Base-by-base conservation (phyloP, 2,329 filamentous ascomycete genomes). In the Fusarium decemcellulare region DNA sequence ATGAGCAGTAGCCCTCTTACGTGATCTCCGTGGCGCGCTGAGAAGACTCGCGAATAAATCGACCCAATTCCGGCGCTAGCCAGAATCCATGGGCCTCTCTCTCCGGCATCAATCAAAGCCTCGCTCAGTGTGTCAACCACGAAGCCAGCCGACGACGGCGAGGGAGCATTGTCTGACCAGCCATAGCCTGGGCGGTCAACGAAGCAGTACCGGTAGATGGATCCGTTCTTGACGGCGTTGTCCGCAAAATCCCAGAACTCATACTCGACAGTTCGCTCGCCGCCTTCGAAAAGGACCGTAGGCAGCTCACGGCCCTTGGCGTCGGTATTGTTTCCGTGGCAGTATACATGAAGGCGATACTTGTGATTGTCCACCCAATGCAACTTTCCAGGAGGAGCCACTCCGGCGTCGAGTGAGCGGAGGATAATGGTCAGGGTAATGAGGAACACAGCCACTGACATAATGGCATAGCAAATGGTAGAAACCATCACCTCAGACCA, bases 61-160 rank as follows among this genome's bases (percentile, higher is more conserved):
- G 92, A 93, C 12, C 95, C 96, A 56, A 97, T 88, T 30, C 95
- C 95, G 5, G 94, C 93, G 47, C 93, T 94, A 37, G 94, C 91
- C 6, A 98, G 84, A 30, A 99, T 87, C 92, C 93, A 99, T 1
- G 96, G 95, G 0, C 95, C 95, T 50, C 90, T 86, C 81, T 98
- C 96, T 29, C 91, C 94, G 5, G 92, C 90, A 42, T 89, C 85
- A 2, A 92, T 91, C 7, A 99, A 87, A 4, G 94, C 93, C 81
- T 98, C 95, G 44, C 93, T 95, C 29, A 98, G 84, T 0, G 91
- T 93, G 75, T 97, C 94, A 6, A 93, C 91, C n/a, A 93, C 92
- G 88, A 98, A 97, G 44, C 95, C 94, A 6, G 94, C 95, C 6
- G 93, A 97, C 73, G 97, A 91, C 0, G 96, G 96, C 7, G 95